phyloP scores from a whole-genome alignment of 306 rosid genomes.

The Fragaria nilgerrensis region DNA sequence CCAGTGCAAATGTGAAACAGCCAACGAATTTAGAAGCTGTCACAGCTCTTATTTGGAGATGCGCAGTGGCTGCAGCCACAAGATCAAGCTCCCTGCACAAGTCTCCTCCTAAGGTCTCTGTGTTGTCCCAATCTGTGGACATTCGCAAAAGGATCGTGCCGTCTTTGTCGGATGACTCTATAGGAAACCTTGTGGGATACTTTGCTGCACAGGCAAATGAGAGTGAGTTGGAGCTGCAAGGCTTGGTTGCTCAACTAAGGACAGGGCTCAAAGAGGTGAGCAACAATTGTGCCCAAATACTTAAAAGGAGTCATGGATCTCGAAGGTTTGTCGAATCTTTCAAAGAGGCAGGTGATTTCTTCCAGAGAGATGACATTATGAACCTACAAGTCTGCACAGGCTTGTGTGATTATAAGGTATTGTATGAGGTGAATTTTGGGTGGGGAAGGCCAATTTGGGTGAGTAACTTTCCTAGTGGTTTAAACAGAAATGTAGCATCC shows the following conservation, averaged over 20 bases:
- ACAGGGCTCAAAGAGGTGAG: slow-evolving; percentile 13
- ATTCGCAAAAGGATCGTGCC: slow-evolving; percentile 9
- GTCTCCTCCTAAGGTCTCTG: background rate
- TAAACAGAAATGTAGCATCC: background rate
- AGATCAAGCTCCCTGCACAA: background rate
- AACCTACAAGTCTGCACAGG: background rate
- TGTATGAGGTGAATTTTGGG: slow-evolving; percentile 19
- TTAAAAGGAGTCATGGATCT: background rate
- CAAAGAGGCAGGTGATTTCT: background rate
- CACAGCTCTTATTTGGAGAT: slow-evolving; percentile 22
- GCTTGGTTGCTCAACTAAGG: slow-evolving; percentile 16
- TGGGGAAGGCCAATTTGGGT: slow-evolving; percentile 23
- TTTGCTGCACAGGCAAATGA: slow-evolving; percentile 10
- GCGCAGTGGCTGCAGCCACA: slow-evolving; percentile 3
- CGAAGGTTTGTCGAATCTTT: background rate
- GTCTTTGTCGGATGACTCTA: slow-evolving; percentile 6
- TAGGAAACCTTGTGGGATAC: slow-evolving; percentile 20
- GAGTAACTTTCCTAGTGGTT: background rate
- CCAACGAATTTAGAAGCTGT: slow-evolving; percentile 14
- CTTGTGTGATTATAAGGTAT: slow-evolving; percentile 1
- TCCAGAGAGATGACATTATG: slow-evolving; percentile 13
- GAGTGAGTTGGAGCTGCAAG: background rate
- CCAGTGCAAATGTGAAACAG: background rate
- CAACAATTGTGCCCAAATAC: background rate
- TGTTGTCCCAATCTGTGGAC: slow-evolving; percentile 7